Conservation (phyloP, 768 basidiomycete genomes). For the Rhodosporidiobolus sp. region DNA sequence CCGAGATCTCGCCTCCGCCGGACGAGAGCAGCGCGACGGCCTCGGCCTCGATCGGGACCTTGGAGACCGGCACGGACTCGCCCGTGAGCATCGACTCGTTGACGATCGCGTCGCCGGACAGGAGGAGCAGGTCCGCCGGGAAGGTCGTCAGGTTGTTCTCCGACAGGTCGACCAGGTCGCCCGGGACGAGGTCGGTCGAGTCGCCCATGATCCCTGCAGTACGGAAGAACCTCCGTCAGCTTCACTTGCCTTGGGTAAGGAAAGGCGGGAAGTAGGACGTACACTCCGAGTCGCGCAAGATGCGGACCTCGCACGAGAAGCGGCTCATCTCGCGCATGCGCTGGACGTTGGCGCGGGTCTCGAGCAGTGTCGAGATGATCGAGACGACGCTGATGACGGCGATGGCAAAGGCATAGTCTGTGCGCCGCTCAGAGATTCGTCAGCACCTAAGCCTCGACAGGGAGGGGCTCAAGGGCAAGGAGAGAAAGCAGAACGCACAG, state of each 20-base stretch:
- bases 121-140: conserved; percentile 85
- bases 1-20: conserved; percentile 63
- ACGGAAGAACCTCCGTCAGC: not conserved
- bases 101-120: conserved; percentile 94
- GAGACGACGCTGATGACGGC: conserved; percentile 82
- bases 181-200: conserved; percentile 79
- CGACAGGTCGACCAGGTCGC: conserved; percentile 87
- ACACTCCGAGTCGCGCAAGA: conserved; percentile 72
- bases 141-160: conserved; percentile 67
- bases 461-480: not conserved
- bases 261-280: conserved; percentile 43
- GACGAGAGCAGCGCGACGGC: conserved; percentile 54
- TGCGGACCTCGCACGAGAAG: conserved; percentile 72
- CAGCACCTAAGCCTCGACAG: not conserved
- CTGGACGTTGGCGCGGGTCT: conserved; percentile 88
- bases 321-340: conserved; percentile 96
- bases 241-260: not conserved
- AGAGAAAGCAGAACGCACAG: conserved; percentile 18
- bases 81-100: conserved; percentile 99
- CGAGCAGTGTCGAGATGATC: conserved; percentile 78
- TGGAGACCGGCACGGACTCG: conserved; percentile 95
- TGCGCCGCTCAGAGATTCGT: not conserved
- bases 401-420: conserved; percentile 94
- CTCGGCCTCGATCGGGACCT: conserved; percentile 75
- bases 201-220: conserved; percentile 60